Evolutionary conservation across 106 monocot species (phyloP), one percentile per base, ranked within the genome.

Genomic region (Apostasia shenzhenica): DNA sequence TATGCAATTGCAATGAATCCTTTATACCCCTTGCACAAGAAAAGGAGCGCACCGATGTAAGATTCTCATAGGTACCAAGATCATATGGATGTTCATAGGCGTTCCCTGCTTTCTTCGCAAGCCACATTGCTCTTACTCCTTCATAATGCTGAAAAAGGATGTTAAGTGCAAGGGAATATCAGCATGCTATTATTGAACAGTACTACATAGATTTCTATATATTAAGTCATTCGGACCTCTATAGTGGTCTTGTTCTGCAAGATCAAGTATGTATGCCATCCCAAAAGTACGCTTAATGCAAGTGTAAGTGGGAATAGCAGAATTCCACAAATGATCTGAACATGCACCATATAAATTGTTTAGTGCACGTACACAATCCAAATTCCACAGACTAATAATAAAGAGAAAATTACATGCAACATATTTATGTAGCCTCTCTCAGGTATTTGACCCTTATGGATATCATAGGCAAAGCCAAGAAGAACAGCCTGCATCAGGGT

Each of bases 81-180:
- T 99, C 83, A 77, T 99, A 99, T 45, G 99, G 93, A 88, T 99
- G 89, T 48, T 76, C 75, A 78, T 93, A 93, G 38, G 72, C 57
- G 82, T 86, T 90, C 61, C 90, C 99, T 51, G 66, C 87, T 68
- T 90, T 93, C 78, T 93, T 85, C 74, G 82, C 99, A 67, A 99
- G 69, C 85, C 93, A 90, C 82, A 78, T 90, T 55, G 99, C 93
- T 82, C 93, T 99, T 14, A 99, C 99, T 76, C 99, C 99, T 87
- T 99, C 99, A 77, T 99, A 85, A 76, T 99, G 87, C 99, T 99
- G 83, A 62, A 83, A 55, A 72, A 13, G 40, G 11, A 49, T 58
- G 10, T 41, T 42, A 67, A 46, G 26, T 38, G 58, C 55, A 41
- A 54, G 50, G 66, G 48, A 57, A 72, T 14, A 45, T 6, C 14